Conservation (phyloP, 208 protist species). For the Phytomonas sp. region DNA sequence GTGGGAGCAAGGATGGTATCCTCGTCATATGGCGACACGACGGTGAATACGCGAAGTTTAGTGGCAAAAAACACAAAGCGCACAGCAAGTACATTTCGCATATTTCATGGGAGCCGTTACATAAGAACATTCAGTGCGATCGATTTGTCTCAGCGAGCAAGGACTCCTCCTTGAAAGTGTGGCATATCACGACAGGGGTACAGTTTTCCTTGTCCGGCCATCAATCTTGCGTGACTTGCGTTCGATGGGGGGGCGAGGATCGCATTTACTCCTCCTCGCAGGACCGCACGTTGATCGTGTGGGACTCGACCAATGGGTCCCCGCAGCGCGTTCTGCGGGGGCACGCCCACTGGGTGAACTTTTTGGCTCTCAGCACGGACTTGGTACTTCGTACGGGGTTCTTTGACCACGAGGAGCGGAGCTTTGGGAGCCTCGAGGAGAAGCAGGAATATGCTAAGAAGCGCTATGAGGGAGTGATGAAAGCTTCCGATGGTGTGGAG, state of each 20-base stretch:
- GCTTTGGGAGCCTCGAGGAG: conserved; percentile 39
- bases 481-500: conserved; percentile 53
- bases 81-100: conserved; percentile 95
- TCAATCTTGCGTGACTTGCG: conserved; percentile 93
- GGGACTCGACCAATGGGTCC: conserved; percentile 75
- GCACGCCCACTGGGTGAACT: conserved; percentile 99
- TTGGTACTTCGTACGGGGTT: conserved; percentile 92
- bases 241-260: conserved; percentile 93
- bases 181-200: conserved; percentile 51
- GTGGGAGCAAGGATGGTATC: conserved; percentile 91
- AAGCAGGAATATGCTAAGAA: conserved; percentile 54
- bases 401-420: conserved; percentile 90
- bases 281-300: conserved; percentile 96
- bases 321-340: conserved; percentile 79
- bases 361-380: conserved; percentile 95
- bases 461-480: conserved; percentile 80
- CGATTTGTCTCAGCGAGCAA: conserved; percentile 91
- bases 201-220: conserved; percentile 92
- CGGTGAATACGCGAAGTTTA: conserved; percentile 67
- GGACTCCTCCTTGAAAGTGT: conserved; percentile 90
- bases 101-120: conserved; percentile 95
- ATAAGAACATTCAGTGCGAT: conserved; percentile 73
- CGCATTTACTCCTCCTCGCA: conserved; percentile 94
- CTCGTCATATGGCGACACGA: conserved; percentile 91
- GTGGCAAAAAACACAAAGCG: conserved; percentile 74